Base-by-base conservation (phyloP, 1,139 yeast genomes). In the Yamadazyma friedrichii region DNA sequence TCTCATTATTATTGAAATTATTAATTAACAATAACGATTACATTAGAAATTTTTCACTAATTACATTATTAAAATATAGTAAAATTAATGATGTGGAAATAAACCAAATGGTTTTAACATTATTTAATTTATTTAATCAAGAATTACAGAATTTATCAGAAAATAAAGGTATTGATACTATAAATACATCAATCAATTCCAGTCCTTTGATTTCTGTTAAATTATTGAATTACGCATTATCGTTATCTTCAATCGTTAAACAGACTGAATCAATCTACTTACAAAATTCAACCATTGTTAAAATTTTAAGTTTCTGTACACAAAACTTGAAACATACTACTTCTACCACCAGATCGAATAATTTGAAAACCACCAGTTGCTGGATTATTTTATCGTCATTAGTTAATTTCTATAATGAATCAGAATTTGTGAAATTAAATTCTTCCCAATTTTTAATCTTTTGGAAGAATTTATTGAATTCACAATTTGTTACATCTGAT, bases 351-450 rank as follows among this genome's bases (percentile, higher is more conserved):
- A 46, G 42, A 26, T 35, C 40, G 11, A 57, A 52, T 22, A 52
- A 51, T 32, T 49, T 55, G 42, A 64, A 55, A 42, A 59, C 56
- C 43, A 55, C 67, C 3, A 53, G 70, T 41, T 48, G 86, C 48
- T 91, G 98, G 98, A 73, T 84, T 3, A 64, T 88, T 16, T 64
- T 93, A 31, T 71, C 84, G 39, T 95, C 97, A 0, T 65, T 89
- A 33, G 84, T 91, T 61, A 82, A 88, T 15, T 78, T 84, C 44
- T 83, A 85, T 35, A 75, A 77, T 10, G 71, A 76, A 12, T 65
- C 70, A 1, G 78, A 72, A 45, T 84, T 82, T 51, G 78, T 86
- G 31, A 78, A 76, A 48, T 74, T 86, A 46, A 87, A 88, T 55
- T 73, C 88, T 3, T 78, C 93, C 0, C 96, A 88, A 55, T 73